These are phyloP conservation scores for Tricholoma bakamatsutake DNA, from an alignment of 768 basidiomycete genomes.

Conservation along the genomic window DNA sequence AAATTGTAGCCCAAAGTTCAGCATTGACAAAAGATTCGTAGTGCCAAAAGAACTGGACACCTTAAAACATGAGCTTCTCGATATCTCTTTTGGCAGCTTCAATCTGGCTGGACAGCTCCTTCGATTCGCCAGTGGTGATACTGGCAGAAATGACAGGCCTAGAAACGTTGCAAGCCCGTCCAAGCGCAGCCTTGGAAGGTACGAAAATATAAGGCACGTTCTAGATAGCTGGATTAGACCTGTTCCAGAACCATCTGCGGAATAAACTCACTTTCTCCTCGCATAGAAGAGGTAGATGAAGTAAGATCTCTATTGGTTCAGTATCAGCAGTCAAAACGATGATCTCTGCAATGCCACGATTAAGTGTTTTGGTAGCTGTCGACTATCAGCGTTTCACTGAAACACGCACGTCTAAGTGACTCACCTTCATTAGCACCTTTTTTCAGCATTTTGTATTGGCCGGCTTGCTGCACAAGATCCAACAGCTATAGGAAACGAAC, in stretches of 20 bases:
- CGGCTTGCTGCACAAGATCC: conserved; percentile 91
- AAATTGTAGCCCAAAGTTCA: neutral
- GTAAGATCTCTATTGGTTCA: conserved; percentile 94
- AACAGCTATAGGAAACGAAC: conserved; percentile 57
- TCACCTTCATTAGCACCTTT: conserved; percentile 98
- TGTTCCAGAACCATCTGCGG: neutral
- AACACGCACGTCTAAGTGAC: conserved; percentile 11
- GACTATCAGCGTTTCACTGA: conserved; percentile 6
- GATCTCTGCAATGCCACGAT: conserved; percentile 97
- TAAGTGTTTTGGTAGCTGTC: conserved; percentile 93
- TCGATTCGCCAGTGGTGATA: conserved; percentile 93
- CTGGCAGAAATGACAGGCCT: conserved; percentile 93
- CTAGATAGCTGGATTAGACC: conserved; percentile 30
- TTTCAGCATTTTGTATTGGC: conserved; percentile 97
- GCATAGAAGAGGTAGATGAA: conserved; percentile 94
- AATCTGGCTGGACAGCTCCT: conserved; percentile 88
- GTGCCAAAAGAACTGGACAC: neutral
- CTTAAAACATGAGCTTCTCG: conserved; percentile 56
- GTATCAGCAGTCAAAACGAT: conserved; percentile 96
- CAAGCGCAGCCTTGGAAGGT: conserved; percentile 91
- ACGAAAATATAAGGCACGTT: conserved; percentile 97
- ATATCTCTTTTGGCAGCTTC: conserved; percentile 77
- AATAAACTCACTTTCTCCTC: conserved; percentile 83
- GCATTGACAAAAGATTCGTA: neutral
- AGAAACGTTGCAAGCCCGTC: conserved; percentile 93